Evolutionary conservation across 495 filamentous ascomycete genomes (phyloP).

Genomic region (Penicillium chermesinum): DNA sequence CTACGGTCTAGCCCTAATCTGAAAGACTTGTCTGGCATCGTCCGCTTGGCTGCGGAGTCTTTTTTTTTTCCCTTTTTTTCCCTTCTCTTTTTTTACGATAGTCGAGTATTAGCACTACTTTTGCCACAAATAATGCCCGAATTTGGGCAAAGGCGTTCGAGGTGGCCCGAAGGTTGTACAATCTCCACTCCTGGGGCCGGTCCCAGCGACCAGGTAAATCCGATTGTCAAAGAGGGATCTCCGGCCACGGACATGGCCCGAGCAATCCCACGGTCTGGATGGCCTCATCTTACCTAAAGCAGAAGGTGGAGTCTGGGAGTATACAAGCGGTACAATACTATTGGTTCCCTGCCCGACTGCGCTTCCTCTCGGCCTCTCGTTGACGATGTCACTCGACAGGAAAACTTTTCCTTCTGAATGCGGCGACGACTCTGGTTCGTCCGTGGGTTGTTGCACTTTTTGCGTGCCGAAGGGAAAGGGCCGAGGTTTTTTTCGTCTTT

Average conservation of each 20-base stretch:
- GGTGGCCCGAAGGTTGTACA: too few species aligned
- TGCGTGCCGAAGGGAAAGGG: not conserved
- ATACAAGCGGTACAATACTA: not conserved
- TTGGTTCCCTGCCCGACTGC: not conserved
- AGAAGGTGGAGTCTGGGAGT: not conserved
- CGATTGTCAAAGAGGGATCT: conserved; percentile 2
- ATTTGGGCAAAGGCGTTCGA: too few species aligned
- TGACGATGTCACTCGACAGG: not conserved
- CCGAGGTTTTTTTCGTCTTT: too few species aligned
- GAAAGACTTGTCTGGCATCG: too few species aligned
- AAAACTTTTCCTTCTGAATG: not conserved
- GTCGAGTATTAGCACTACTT: too few species aligned
- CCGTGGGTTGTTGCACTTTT: not conserved
- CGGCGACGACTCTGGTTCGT: not conserved
- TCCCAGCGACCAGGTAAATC: conserved; percentile 20
- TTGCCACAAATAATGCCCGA: too few species aligned
- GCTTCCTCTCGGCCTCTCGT: not conserved
- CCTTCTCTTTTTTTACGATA: too few species aligned
- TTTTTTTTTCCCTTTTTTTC: too few species aligned
- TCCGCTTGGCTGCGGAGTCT: too few species aligned
- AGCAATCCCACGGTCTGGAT: not conserved
- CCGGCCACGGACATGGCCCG: not conserved
- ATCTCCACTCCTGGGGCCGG: conserved; percentile 16
- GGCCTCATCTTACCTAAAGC: not conserved
- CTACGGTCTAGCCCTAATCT: too few species aligned